Base-by-base conservation (phyloP, 2,329 filamentous ascomycete genomes). In the Colletotrichum tofieldiae region DNA sequence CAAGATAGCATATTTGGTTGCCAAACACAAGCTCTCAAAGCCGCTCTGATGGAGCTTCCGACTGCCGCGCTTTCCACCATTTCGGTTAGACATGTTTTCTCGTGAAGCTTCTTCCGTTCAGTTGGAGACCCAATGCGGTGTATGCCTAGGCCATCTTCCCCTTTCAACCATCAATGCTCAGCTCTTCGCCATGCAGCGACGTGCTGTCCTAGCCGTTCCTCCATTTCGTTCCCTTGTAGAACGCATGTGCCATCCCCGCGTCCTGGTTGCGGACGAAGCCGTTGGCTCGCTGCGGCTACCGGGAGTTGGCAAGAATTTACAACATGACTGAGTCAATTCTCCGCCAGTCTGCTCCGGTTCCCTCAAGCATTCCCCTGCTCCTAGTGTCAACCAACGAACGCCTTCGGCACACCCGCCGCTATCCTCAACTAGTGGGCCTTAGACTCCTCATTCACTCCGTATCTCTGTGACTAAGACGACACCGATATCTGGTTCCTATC, bases 21-120 rank as follows among this genome's bases (percentile, higher is more conserved):
- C 61, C 61, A 64, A 35, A 35, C 49, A 23, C 8, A 35, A 45
- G 23, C 61, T 41, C 12, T 23, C 45, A 63, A 63, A 39, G 26
- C 60, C 60, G 60, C 60, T 35, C 45, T 12, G 47, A n/a, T 39
- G 45, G 45, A 52, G 37, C 47, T 35, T 1, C 39, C 18, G 45
- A 43, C 35, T 26, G 26, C 29, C 14, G 20, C 6, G 20, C 11
- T 32, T 18, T 39, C 45, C n/a, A 39, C n/a, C 43, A 47, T 62
- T 26, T 16, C 29, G 59, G 45, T 39, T 26, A 51, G 14, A 9
- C 32, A 37, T 23, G n/a, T 14, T 45, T 26, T 5, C 9, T 26
- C 3, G 14, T 26, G 20, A 61, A 47, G 29, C 29, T 61, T 29
- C 23, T 59, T 18, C 20, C 43, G 23, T 35, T 37, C n/a, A 26